Evolutionary conservation across 129 eudicot genomes (phyloP), one percentile per base, ranked within the genome.

Genomic region (Flaveria linearis): DNA sequence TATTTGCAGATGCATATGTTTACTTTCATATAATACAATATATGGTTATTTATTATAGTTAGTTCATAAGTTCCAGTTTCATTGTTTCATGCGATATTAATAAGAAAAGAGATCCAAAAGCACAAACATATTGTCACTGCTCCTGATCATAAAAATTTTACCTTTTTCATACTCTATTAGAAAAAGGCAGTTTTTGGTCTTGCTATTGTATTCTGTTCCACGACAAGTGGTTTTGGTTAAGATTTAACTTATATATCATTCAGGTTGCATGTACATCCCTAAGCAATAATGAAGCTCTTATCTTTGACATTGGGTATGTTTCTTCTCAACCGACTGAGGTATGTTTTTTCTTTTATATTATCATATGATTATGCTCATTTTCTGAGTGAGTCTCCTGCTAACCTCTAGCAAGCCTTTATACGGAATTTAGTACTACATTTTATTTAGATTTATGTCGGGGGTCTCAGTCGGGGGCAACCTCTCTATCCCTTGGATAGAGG

Each of bases 241-340:
- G 43, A 25, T 45, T 67, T 46, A 45, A 47, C 56, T 68, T 66
- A 42, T 66, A 17, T 39, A 60, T 41, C 7, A 11, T 78, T 70
- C 86, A 91, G 98, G 83, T 94, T 75, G 97, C 94, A 14, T 94
- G 96, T 80, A 80, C 96, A 73, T 94, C 96, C 61, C 82, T 72
- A 70, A 81, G 73, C 78, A 86, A 82, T 61, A 77, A 78, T 70
- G 97, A 87, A 78, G 82, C 91, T 66, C 51, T 28, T 65, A 89
- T 94, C 53, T 91, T 78, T 76, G 99, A 94, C 79, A 86, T 94
- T 71, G 96, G 96, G 60, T 91, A 85, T 74, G 53, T 89, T 71
- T 87, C 99, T 73, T 82, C 90, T 33, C 83, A 89, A 53, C 97
- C 97, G 3, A 70, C 79, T 45, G 88, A 89, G 84, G 99, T 91